phyloP scores from a whole-genome alignment of 2,329 filamentous ascomycete species.

The Phaeosphaeriaceae sp. region DNA sequence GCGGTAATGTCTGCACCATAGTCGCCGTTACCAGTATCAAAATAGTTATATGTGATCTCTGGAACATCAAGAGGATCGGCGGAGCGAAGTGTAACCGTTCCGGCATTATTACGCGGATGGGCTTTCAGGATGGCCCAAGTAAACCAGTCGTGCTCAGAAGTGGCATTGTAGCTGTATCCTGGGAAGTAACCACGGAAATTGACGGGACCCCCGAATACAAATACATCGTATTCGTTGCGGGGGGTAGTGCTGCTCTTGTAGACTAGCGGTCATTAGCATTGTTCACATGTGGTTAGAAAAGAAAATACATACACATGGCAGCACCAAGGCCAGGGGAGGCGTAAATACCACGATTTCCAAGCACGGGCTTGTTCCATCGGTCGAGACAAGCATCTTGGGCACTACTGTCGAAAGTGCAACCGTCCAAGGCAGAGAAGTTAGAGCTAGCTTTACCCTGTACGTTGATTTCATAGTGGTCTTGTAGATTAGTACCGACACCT shows the following conservation, averaged over 20 bases:
- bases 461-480: constrained; percentile 64
- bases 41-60: constrained; percentile 57
- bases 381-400: constrained; percentile 55
- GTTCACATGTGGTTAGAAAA: no score
- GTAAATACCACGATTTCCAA: constrained; percentile 54
- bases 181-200: constrained; percentile 64
- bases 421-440: constrained; percentile 47
- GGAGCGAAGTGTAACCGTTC: constrained; percentile 66
- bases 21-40: constrained; percentile 62
- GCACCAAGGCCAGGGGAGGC: constrained; percentile 61
- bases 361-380: constrained; percentile 51
- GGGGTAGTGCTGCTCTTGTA: constrained; percentile 51
- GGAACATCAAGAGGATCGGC: constrained; percentile 69
- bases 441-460: constrained; percentile 55
- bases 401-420: constrained; percentile 49
- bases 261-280: constrained; percentile 11
- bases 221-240: constrained; percentile 60
- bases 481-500: constrained; percentile 69
- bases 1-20: constrained; percentile 63
- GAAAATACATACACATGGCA: constrained; percentile 43
- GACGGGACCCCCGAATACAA: constrained; percentile 62
- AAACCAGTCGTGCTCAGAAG: constrained; percentile 55
- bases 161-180: constrained; percentile 60
- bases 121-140: constrained; percentile 65
- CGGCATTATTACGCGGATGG: constrained; percentile 66